phyloP scores from a whole-genome alignment of 2,329 filamentous ascomycete species.

The Ilyonectria mors-panacis region DNA sequence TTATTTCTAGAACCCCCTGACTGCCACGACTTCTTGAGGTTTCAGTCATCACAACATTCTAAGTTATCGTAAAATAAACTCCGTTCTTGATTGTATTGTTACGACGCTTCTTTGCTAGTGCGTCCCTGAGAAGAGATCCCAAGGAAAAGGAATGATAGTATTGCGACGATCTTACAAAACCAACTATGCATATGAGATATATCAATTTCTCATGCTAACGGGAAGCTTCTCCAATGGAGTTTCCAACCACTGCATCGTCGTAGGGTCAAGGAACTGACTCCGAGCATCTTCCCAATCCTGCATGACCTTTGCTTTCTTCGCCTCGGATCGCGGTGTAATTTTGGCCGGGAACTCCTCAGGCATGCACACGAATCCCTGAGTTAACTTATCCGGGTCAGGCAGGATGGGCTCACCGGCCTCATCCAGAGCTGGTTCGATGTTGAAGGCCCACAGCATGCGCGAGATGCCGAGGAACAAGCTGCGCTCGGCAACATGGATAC shows the following conservation, averaged over 20 bases:
- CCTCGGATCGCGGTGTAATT: conserved; percentile 2
- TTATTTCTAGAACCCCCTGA: too few species aligned
- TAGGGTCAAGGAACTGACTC: conserved; percentile 33
- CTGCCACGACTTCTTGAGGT: too few species aligned
- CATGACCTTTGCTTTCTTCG: not conserved
- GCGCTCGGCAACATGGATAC: not conserved
- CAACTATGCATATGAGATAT: too few species aligned
- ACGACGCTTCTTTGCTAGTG: too few species aligned
- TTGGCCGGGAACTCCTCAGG: conserved; percentile 18
- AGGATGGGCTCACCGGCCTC: not conserved
- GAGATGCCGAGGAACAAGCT: conserved; percentile 1
- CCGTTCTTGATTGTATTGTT: too few species aligned
- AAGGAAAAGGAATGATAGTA: too few species aligned
- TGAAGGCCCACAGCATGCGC: conserved; percentile 7
- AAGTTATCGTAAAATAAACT: too few species aligned
- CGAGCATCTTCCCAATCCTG: not conserved
- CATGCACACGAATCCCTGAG: conserved; percentile 20
- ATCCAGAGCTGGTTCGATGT: not conserved
- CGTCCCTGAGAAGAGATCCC: too few species aligned
- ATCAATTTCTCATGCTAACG: too few species aligned
- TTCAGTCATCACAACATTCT: too few species aligned
- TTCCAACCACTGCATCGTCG: conserved; percentile 12
- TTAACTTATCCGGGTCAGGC: conserved; percentile 10
- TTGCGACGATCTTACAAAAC: too few species aligned
- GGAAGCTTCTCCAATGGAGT: too few species aligned